Conservation (phyloP, 768 basidiomycete species). For the Pleurotus tuoliensis region DNA sequence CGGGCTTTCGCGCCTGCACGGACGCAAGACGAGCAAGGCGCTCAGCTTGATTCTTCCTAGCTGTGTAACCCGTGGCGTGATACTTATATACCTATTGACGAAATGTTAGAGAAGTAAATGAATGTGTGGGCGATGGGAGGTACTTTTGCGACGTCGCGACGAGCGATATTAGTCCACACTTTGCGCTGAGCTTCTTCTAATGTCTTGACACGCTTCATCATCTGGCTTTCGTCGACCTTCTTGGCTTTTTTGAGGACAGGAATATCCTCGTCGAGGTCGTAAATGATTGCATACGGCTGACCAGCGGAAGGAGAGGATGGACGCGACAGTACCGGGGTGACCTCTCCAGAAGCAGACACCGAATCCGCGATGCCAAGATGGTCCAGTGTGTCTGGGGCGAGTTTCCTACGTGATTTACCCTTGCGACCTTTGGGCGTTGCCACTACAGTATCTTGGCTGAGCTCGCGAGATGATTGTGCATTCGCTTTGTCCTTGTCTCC, state of each 20-base stretch:
- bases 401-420: slow-evolving; percentile 53
- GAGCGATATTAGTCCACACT: slow-evolving; percentile 87
- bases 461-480: slow-evolving; percentile 42
- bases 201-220: slow-evolving; percentile 70
- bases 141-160: slow-evolving; percentile 81
- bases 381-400: slow-evolving; percentile 45
- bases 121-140: slow-evolving; percentile 5
- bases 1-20: slow-evolving; percentile 74
- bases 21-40: slow-evolving; percentile 74
- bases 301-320: slow-evolving; percentile 62
- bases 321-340: slow-evolving; percentile 66
- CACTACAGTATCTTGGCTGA: slow-evolving; percentile 55
- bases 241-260: slow-evolving; percentile 75
- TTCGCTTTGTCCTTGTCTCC: slow-evolving; percentile 54
- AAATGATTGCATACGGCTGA: slow-evolving; percentile 53
- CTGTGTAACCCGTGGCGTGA: slow-evolving; percentile 60
- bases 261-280: slow-evolving; percentile 65
- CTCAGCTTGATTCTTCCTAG: slow-evolving; percentile 65
- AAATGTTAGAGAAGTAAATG: not conserved
- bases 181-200: slow-evolving; percentile 84
- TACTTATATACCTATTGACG: slow-evolving; percentile 72
- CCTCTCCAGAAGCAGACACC: slow-evolving; percentile 62
- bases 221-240: slow-evolving; percentile 67
- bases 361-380: slow-evolving; percentile 40
- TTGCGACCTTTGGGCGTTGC: slow-evolving; percentile 54